Evolutionary conservation across 352 stramenopile species (phyloP).

Genomic region (Pythium folliculosum): DNA sequence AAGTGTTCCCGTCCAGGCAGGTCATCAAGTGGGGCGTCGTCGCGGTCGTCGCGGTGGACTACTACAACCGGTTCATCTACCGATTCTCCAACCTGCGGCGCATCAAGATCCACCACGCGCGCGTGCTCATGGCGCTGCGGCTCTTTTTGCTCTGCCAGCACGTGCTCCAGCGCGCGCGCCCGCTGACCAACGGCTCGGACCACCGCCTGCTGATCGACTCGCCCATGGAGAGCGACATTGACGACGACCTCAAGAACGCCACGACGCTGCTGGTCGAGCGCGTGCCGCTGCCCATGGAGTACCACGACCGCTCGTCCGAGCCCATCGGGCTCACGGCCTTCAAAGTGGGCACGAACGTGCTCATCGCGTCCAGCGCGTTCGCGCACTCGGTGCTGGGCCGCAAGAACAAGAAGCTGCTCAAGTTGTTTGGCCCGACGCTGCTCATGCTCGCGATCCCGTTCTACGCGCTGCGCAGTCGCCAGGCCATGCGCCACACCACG

Average conservation of each 20-base stretch:
- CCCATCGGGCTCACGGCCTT: conserved; percentile 78
- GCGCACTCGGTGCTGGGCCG: conserved; percentile 68
- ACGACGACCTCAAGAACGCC: conserved; percentile 87
- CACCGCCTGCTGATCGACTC: conserved; percentile 81
- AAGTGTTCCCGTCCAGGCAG: conserved; percentile 64
- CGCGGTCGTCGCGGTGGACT: conserved; percentile 56
- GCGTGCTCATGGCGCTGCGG: conserved; percentile 81
- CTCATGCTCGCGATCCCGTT: conserved; percentile 78
- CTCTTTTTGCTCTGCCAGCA: conserved; percentile 84
- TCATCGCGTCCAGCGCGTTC: conserved; percentile 78
- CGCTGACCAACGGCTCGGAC: conserved; percentile 70
- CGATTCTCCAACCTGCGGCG: conserved; percentile 81
- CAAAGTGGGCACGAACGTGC: conserved; percentile 80
- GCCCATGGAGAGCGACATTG: conserved; percentile 85
- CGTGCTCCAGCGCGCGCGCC: conserved; percentile 75
- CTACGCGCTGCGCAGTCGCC: conserved; percentile 75
- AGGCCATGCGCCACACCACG: conserved; percentile 72
- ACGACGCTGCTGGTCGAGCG: conserved; percentile 77
- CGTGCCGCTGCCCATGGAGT: conserved; percentile 80
- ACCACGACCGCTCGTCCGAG: conserved; percentile 84
- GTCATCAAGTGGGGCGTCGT: conserved; percentile 65
- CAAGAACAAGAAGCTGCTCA: conserved; percentile 67
- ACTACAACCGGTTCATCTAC: conserved; percentile 80
- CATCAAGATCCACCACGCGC: conserved; percentile 85
- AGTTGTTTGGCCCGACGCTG: conserved; percentile 55